phyloP scores from a whole-genome alignment of 768 basidiomycete genomes.

The Russula sp. region DNA sequence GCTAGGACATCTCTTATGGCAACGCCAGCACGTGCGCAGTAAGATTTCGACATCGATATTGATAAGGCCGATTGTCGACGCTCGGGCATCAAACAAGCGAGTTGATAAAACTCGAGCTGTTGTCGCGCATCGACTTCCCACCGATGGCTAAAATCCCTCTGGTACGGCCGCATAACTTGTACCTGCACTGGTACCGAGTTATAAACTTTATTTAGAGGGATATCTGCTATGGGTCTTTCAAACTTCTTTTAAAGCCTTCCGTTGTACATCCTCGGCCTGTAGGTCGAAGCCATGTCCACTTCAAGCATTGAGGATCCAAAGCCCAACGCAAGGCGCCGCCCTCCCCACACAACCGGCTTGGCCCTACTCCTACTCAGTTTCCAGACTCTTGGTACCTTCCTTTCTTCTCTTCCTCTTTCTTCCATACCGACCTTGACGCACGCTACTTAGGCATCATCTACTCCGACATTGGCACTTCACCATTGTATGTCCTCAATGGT shows the following conservation, averaged over 20 bases:
- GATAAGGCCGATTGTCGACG: too few species aligned
- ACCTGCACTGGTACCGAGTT: too few species aligned
- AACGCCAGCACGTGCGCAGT: too few species aligned
- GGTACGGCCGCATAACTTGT: too few species aligned
- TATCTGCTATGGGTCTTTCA: constrained; percentile 12
- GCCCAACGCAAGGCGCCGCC: background rate
- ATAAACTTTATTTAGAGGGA: constrained; percentile 7
- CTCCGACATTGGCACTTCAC: constrained; percentile 48
- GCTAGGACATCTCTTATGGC: too few species aligned
- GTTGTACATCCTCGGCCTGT: too few species aligned
- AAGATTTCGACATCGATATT: too few species aligned
- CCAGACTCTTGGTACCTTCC: constrained; percentile 27
- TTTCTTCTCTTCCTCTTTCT: background rate
- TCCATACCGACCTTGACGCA: background rate
- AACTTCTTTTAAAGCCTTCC: too few species aligned
- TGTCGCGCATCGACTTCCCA: too few species aligned
- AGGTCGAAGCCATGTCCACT: background rate
- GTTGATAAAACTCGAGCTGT: too few species aligned
- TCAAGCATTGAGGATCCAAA: background rate
- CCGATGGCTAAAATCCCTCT: background rate
- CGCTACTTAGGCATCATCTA: constrained; percentile 33
- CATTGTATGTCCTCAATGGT: constrained; percentile 58
- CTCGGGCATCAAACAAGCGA: too few species aligned
- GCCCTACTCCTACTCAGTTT: constrained; percentile 27
- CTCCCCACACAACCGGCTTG: constrained; percentile 11